Evolutionary conservation across 768 basidiomycete species (phyloP).

Genomic region (Psilocybe azurescens): DNA sequence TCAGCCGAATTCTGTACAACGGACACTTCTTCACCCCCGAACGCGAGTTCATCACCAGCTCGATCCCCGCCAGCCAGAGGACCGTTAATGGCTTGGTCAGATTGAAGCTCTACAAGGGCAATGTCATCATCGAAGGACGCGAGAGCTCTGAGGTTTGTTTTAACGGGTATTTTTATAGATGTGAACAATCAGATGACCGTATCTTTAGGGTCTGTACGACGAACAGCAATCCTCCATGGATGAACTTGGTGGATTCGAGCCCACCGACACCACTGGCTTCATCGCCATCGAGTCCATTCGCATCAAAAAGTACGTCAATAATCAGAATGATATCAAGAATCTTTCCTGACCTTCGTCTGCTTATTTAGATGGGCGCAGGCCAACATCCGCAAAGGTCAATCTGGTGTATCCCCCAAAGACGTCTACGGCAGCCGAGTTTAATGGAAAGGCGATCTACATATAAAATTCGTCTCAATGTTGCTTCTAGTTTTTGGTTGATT

Average conservation of each 20-base stretch:
- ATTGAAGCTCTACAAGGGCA: constrained; percentile 95
- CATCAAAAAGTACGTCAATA: constrained; percentile 84
- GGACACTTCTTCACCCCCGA: constrained; percentile 99
- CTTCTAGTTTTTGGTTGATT: not conserved
- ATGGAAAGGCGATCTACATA: constrained; percentile 6
- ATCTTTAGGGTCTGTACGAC: constrained; percentile 84
- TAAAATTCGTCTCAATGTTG: not conserved
- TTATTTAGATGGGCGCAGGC: constrained; percentile 80
- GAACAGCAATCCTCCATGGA: constrained; percentile 98
- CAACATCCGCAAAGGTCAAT: constrained; percentile 84
- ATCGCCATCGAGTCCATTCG: constrained; percentile 98
- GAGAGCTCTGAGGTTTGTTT: constrained; percentile 78
- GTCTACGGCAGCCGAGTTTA: constrained; percentile 75
- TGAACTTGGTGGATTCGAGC: constrained; percentile 97
- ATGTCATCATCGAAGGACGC: constrained; percentile 92
- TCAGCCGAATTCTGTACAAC: constrained; percentile 94
- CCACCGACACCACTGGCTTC: constrained; percentile 94
- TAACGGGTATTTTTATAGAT: not conserved
- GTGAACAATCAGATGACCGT: not conserved
- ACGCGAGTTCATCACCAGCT: constrained; percentile 90
- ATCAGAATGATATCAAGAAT: not conserved
- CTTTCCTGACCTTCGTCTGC: not conserved
- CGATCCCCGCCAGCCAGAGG: constrained; percentile 92
- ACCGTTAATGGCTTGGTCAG: constrained; percentile 95
- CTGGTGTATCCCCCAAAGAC: constrained; percentile 76